Evolutionary conservation across 176 grass and related monocot species (phyloP), one percentile per base, ranked within the genome.

Genomic region (Oryza coarctata): DNA sequence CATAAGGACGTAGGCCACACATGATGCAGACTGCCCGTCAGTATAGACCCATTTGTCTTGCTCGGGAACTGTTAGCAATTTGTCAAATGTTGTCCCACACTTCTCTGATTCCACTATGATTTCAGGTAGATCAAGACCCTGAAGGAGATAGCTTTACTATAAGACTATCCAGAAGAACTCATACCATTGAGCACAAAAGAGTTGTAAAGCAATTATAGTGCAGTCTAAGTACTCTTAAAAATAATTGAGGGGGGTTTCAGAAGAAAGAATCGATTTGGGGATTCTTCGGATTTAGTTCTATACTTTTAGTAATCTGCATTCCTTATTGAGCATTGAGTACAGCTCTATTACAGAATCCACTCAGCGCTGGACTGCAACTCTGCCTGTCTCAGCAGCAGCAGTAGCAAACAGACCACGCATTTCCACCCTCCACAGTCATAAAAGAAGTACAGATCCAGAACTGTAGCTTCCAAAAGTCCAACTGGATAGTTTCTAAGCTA

Each of bases 61-160:
- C 85, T 99, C 96, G 27, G 93, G 96, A 71, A 95, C 65, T 58
- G 91, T 88, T 55, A 99, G 70, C 63, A 99, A 76, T 70, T 93
- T 93, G 31, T 95, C 96, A 88, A 99, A 99, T 73, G 96, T 91
- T 35, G 86, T 85, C 65, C 96, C 96, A 28, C 68, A 87, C 78
- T 86, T 99, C 72, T 93, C 96, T 63, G 93, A 89, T 89, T 99
- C 96, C 2, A 99, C 91, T 66, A 99, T 93, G 71, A 99, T 90
- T 79, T 89, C 93, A 74, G 96, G 76, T 69, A 99, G 86, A 75
- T 95, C 91, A 80, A 99, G 92, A 92, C 22, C 96, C 96, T 99
- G 88, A 70, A 91, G 70, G 20, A 87, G 28, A 80, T 49, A 55
- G 76, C 36, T 66, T 15, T 25, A 71, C 63, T 63, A 45, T 70